Conservation (phyloP, 2,329 filamentous ascomycete species). For the Aureobasidium sp. region DNA sequence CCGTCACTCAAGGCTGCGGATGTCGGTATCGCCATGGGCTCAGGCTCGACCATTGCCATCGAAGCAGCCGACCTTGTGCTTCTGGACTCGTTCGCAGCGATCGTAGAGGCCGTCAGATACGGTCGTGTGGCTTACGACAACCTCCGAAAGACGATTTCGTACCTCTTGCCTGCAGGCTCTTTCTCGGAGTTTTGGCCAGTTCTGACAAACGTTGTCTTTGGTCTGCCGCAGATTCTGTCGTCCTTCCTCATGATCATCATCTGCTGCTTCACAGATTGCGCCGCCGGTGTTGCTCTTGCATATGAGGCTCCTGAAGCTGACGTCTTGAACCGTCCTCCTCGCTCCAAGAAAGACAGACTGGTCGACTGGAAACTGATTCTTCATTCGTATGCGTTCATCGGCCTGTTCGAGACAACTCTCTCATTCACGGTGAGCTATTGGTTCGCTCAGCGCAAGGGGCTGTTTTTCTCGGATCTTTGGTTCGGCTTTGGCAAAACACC, state of each 20-base stretch:
- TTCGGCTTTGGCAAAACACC: slow-evolving; percentile 56
- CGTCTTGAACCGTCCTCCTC: slow-evolving; percentile 61
- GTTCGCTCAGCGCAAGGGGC: slow-evolving; percentile 44
- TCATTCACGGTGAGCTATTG: slow-evolving; percentile 43
- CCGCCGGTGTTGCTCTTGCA: slow-evolving; percentile 64
- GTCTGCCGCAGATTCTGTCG: slow-evolving; percentile 64
- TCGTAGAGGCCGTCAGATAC: slow-evolving; percentile 65
- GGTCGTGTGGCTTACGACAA: slow-evolving; percentile 75
- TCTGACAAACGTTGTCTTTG: slow-evolving; percentile 64
- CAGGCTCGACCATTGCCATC: slow-evolving; percentile 54
- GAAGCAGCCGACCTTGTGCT: slow-evolving; percentile 58
- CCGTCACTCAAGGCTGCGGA: slow-evolving; percentile 53
- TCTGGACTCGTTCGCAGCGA: slow-evolving; percentile 62
- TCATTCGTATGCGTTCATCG: slow-evolving; percentile 66
- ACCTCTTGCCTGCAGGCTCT: slow-evolving; percentile 65
- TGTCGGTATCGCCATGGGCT: slow-evolving; percentile 53
- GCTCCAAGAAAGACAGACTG: slow-evolving; percentile 62
- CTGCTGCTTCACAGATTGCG: slow-evolving; percentile 68
- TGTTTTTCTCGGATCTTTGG: slow-evolving; percentile 61
- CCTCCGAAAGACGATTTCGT: slow-evolving; percentile 67
- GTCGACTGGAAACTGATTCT: slow-evolving; percentile 67
- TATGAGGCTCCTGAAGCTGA: slow-evolving; percentile 74
- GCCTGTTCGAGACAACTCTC: slow-evolving; percentile 42
- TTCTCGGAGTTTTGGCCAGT: slow-evolving; percentile 73
- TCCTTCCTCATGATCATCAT: slow-evolving; percentile 61